phyloP scores from a whole-genome alignment of 192 early-diverging fungal genomes.

The Entrophospora sp. region DNA sequence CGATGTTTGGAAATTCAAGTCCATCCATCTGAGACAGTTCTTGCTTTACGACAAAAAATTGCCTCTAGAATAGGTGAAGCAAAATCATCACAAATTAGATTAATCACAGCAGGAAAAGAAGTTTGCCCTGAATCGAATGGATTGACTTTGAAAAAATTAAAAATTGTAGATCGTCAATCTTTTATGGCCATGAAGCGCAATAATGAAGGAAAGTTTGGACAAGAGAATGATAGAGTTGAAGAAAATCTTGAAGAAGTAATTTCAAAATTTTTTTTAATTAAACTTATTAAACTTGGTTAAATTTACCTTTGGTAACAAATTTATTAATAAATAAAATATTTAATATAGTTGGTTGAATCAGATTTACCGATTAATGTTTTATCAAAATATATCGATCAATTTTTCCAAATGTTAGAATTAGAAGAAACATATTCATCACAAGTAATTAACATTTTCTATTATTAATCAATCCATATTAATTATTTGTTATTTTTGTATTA shows the following conservation, averaged over 20 bases:
- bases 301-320: neutral
- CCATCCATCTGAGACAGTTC: constrained; percentile 28
- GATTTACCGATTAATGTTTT: constrained; percentile 33
- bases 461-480: too few species aligned
- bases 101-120: constrained; percentile 33
- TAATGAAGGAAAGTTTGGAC: neutral
- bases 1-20: constrained; percentile 28
- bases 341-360: constrained; percentile 15
- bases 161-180: constrained; percentile 24
- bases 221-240: constrained; percentile 5
- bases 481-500: too few species aligned
- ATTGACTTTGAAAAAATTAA: constrained; percentile 31
- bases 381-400: constrained; percentile 32
- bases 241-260: neutral
- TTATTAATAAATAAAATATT: neutral
- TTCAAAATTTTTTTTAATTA: neutral
- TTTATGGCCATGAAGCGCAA: constrained; percentile 29
- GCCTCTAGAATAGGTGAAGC: constrained; percentile 20
- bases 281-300: neutral
- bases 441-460: too few species aligned
- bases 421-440: constrained; percentile 40
- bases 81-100: constrained; percentile 23
- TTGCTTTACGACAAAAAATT: constrained; percentile 25
- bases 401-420: constrained; percentile 31
- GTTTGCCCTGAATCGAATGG: constrained; percentile 20